Evolutionary conservation across 192 early-diverging fungal species (phyloP).

Genomic region (Obelidium mucronatum): DNA sequence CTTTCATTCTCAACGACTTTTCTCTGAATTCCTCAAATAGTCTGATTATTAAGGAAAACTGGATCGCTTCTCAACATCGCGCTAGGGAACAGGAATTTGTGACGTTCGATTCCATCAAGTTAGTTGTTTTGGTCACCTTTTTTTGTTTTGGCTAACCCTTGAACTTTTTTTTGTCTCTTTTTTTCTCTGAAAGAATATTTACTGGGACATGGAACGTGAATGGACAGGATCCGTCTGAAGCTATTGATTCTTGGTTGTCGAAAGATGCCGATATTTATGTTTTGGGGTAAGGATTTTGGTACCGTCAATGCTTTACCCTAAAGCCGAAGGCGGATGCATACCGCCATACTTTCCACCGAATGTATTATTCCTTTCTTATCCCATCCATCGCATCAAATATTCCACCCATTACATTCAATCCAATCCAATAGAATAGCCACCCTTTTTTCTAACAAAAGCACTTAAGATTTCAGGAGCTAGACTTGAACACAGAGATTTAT

Average conservation of each 20-base stretch:
- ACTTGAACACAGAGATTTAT: slow-evolving; percentile 85
- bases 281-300: slow-evolving; percentile 66
- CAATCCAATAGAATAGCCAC: no score
- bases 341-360: no score
- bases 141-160: background rate
- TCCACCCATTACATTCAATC: background rate
- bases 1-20: slow-evolving; percentile 36
- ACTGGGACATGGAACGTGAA: slow-evolving; percentile 94
- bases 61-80: slow-evolving; percentile 12
- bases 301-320: no score
- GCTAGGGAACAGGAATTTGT: slow-evolving; percentile 12
- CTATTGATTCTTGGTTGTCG: slow-evolving; percentile 71
- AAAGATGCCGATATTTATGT: slow-evolving; percentile 70
- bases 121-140: background rate
- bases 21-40: slow-evolving; percentile 3
- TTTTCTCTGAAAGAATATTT: slow-evolving; percentile 56
- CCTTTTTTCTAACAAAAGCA: no score
- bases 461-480: slow-evolving; percentile 91
- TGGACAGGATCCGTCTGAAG: slow-evolving; percentile 67
- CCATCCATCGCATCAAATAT: slow-evolving; percentile 3
- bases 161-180: background rate
- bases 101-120: background rate
- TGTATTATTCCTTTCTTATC: no score
- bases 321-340: no score
- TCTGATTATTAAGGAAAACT: slow-evolving; percentile 28